Percentiles rank a stretch among this genome's conserved stretches.
Conservation (phyloP, 2,329 filamentous ascomycete genomes). For the Zymoseptoria tritici region DNA sequence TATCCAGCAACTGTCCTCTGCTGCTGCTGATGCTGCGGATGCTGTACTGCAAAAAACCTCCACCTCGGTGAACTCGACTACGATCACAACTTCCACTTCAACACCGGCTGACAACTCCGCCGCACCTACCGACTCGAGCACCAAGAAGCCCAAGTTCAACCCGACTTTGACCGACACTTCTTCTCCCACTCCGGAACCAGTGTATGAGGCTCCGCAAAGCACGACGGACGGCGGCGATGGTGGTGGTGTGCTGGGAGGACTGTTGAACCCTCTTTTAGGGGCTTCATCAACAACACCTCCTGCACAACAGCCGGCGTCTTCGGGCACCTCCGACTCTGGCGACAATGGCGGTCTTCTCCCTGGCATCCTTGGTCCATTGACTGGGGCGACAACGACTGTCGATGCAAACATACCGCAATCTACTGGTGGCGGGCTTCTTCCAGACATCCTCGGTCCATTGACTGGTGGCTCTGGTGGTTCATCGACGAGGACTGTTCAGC, state of each 20-base stretch:
- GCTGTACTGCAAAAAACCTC: background rate
- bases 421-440: too few relatives aligned
- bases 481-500: too few relatives aligned
- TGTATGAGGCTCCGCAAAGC: background rate
- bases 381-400: too few relatives aligned
- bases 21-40: background rate
- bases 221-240: background rate
- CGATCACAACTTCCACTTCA: background rate
- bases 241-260: background rate
- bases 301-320: background rate
- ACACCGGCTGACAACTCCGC: conserved; percentile 1
- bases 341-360: too few relatives aligned
- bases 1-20: background rate
- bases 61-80: background rate
- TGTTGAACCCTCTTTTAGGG: background rate
- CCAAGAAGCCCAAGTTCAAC: conserved; percentile 1
- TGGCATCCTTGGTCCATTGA: too few relatives aligned
- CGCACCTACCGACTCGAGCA: background rate
- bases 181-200: background rate
- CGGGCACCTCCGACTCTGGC: background rate
- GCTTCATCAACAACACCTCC: background rate
- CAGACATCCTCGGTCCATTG: background rate
- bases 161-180: background rate
- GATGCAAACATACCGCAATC: too few relatives aligned
- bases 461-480: background rate